Percentiles rank a stretch among this genome's conserved stretches.
These are phyloP conservation scores for Suillus discolor DNA, from an alignment of 768 basidiomycete genomes.

Conservation along the genomic window DNA sequence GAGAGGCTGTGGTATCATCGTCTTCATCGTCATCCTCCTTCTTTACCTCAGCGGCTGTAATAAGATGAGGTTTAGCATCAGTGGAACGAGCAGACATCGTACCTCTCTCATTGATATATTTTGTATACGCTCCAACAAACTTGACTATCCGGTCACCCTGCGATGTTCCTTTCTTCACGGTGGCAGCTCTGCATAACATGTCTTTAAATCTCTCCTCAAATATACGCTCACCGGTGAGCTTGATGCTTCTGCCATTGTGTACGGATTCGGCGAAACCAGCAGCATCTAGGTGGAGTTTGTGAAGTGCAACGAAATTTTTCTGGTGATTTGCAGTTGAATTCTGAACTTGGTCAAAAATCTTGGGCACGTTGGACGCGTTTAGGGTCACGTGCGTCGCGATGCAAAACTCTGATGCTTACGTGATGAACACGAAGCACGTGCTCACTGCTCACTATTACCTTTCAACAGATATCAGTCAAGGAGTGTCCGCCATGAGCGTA, in stretches of 20 bases:
- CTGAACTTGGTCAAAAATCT: constrained; percentile 83
- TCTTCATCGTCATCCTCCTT: constrained; percentile 46
- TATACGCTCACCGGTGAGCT: constrained; percentile 73
- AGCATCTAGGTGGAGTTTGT: constrained; percentile 76
- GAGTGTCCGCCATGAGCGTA: constrained; percentile 34
- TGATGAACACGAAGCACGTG: constrained; percentile 31
- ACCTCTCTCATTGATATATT: constrained; percentile 80
- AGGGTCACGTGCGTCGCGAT: constrained; percentile 12
- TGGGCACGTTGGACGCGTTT: constrained; percentile 40
- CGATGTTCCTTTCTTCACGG: constrained; percentile 77
- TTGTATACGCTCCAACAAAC: constrained; percentile 80
- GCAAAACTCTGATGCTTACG: constrained; percentile 9
- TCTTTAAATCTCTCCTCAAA: constrained; percentile 71
- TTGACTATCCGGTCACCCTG: constrained; percentile 79
- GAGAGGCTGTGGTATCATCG: constrained; percentile 67
- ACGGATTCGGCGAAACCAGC: constrained; percentile 52
- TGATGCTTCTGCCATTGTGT: constrained; percentile 50
- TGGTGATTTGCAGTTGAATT: constrained; percentile 76
- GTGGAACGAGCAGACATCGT: constrained; percentile 13
- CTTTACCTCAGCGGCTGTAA: constrained; percentile 39
- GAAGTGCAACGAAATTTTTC: constrained; percentile 83
- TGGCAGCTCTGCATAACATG: constrained; percentile 61
- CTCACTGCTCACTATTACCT: too few species aligned
- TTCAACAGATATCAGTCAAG: constrained; percentile 1
- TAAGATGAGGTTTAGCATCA: not conserved